phyloP scores from a whole-genome alignment of 805 yeast genomes.

The Pichia ethanolica region DNA sequence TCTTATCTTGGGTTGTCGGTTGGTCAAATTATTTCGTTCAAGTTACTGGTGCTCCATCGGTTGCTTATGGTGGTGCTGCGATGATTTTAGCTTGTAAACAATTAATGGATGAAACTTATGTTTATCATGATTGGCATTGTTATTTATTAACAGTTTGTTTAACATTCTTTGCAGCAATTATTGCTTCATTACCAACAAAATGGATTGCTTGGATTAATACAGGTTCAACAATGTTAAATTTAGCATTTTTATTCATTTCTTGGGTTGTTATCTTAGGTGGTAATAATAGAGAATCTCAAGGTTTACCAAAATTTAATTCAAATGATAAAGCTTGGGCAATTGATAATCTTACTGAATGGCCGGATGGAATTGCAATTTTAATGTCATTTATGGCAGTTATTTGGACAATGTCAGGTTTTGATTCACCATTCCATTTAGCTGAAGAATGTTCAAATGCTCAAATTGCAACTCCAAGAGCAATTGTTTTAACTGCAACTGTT shows the following conservation, averaged over 20 bases:
- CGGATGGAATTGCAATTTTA: slow-evolving; percentile 51
- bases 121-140: slow-evolving; percentile 40
- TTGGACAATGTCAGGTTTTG: slow-evolving; percentile 72
- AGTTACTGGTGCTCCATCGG: slow-evolving; percentile 56
- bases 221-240: slow-evolving; percentile 42
- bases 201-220: slow-evolving; percentile 46
- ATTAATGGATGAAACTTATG: slow-evolving; percentile 32
- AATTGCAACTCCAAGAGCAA: slow-evolving; percentile 60
- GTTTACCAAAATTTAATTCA: slow-evolving; percentile 41
- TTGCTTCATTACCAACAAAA: slow-evolving; percentile 48
- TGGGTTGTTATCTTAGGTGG: slow-evolving; percentile 48
- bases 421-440: slow-evolving; percentile 67
- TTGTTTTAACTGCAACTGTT: slow-evolving; percentile 46
- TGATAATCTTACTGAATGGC: slow-evolving; percentile 53
- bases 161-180: slow-evolving; percentile 37
- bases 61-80: slow-evolving; percentile 48
- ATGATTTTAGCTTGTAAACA: slow-evolving; percentile 47
- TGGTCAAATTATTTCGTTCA: slow-evolving; percentile 62
- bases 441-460: slow-evolving; percentile 65
- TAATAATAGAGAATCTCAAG: slow-evolving; percentile 32
- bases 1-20: slow-evolving; percentile 55
- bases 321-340: slow-evolving; percentile 47
- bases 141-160: slow-evolving; percentile 48
- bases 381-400: slow-evolving; percentile 55
- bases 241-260: slow-evolving; percentile 42